phyloP scores from a whole-genome alignment of 2,329 filamentous ascomycete species.

The Trichoderma citrinoviride region DNA sequence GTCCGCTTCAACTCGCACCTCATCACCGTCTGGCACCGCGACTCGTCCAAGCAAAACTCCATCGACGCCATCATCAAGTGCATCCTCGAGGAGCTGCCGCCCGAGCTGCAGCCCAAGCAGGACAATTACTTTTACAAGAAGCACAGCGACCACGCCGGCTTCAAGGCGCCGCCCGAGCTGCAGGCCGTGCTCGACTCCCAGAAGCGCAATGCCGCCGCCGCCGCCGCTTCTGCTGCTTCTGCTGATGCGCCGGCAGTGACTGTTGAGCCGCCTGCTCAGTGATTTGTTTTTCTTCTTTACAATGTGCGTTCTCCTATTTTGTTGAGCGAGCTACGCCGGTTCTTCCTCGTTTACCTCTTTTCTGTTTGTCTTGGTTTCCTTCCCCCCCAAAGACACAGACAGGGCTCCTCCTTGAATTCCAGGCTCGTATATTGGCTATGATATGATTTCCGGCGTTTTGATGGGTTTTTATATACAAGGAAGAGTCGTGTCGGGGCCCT shows the following conservation, averaged over 20 bases:
- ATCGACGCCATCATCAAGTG: constrained; percentile 70
- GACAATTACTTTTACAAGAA: constrained; percentile 82
- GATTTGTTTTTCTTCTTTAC: background rate
- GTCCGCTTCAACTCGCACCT: constrained; percentile 87
- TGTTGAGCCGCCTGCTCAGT: constrained; percentile 28
- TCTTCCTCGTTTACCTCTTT: background rate
- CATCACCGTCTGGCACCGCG: constrained; percentile 91
- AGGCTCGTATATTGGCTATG: constrained; percentile 23
- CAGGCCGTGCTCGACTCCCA: constrained; percentile 58
- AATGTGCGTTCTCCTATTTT: background rate
- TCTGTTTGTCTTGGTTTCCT: background rate
- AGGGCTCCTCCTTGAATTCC: background rate
- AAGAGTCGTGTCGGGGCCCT: background rate
- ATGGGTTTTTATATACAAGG: background rate
- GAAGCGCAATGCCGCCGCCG: constrained; percentile 43
- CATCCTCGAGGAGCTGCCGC: constrained; percentile 70
- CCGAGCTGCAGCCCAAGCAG: constrained; percentile 68
- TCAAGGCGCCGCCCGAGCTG: constrained; percentile 62
- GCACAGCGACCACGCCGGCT: constrained; percentile 84
- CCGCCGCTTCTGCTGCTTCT: constrained; percentile 36
- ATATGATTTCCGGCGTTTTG: constrained; percentile 31
- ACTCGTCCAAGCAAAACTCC: constrained; percentile 75
- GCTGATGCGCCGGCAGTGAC: constrained; percentile 24
- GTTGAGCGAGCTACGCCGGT: background rate
- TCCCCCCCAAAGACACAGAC: background rate